phyloP scores from a whole-genome alignment of 1,284 basidiomycete species.

The Exobasidium cylindrosporum region DNA sequence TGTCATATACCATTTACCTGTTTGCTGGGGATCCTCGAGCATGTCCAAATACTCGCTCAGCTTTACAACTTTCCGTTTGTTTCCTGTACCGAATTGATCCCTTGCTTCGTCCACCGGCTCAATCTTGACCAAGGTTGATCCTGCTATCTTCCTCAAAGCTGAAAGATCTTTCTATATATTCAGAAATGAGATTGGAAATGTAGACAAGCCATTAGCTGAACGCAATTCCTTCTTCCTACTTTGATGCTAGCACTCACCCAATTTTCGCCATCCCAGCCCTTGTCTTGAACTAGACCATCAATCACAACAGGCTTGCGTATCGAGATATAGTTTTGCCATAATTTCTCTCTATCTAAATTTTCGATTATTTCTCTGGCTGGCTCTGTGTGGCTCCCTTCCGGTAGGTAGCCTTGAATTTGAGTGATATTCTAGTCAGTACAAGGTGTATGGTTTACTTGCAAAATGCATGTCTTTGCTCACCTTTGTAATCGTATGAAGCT shows the following conservation, averaged over 20 bases:
- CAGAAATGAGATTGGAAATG: too few species aligned
- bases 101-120: conserved; percentile 43
- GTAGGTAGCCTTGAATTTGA: background rate
- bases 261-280: conserved; percentile 32
- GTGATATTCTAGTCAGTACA: too few species aligned
- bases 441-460: too few species aligned
- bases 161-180: conserved; percentile 31
- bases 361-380: background rate
- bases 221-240: background rate
- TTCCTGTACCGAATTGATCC: conserved; percentile 46
- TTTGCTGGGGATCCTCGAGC: conserved; percentile 26
- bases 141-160: conserved; percentile 33
- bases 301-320: conserved; percentile 44
- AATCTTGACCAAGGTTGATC: conserved; percentile 43
- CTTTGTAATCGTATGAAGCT: background rate
- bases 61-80: conserved; percentile 26
- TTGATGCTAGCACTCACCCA: conserved; percentile 28
- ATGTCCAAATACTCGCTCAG: conserved; percentile 39
- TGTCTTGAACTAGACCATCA: conserved; percentile 36
- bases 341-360: conserved; percentile 5
- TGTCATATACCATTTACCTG: conserved; percentile 49
- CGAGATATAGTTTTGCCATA: conserved; percentile 44
- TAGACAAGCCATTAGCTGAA: background rate
- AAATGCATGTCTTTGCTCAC: background rate
- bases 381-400: background rate